Evolutionary conservation across 1,284 basidiomycete species (phyloP).

Genomic region (Thelephora terrestris): DNA sequence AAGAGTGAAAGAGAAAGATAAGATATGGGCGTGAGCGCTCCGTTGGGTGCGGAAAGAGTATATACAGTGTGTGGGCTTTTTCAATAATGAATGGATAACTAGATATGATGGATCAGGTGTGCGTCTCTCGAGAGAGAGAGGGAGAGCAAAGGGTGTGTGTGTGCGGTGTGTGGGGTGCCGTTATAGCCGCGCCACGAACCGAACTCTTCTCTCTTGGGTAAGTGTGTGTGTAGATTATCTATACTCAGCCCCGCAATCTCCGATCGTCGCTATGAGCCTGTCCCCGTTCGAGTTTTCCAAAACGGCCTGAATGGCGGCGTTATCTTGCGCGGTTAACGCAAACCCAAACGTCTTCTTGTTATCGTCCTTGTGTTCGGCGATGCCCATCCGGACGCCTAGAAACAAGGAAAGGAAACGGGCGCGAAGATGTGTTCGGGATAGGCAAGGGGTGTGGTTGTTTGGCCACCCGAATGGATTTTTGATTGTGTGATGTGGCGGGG

Average conservation of each 20-base stretch:
- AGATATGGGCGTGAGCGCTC: too few relatives aligned
- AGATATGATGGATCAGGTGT: too few relatives aligned
- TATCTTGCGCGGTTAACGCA: constrained; percentile 44
- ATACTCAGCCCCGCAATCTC: constrained; percentile 79
- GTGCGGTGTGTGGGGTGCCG: too few relatives aligned
- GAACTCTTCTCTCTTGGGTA: too few relatives aligned
- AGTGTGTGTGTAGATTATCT: constrained; percentile 27
- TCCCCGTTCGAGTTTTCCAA: constrained; percentile 48
- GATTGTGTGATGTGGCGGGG: not conserved
- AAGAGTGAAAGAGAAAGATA: too few relatives aligned
- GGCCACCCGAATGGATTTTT: too few relatives aligned
- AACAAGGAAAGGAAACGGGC: constrained; percentile 1
- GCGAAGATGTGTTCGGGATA: not conserved
- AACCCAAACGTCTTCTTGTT: constrained; percentile 57
- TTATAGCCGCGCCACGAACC: too few relatives aligned
- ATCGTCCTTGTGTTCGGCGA: constrained; percentile 66
- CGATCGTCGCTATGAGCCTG: constrained; percentile 53
- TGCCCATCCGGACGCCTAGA: constrained; percentile 60
- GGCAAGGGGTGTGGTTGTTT: not conserved
- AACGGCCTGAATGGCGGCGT: constrained; percentile 48
- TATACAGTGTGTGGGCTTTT: too few relatives aligned
- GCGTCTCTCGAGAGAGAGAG: too few relatives aligned
- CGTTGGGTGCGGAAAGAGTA: too few relatives aligned
- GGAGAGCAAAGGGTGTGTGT: too few relatives aligned
- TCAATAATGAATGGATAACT: too few relatives aligned